A percentile compares a stretch with the other conserved stretches of the same genome.
These are phyloP conservation scores for Xylaria castorea DNA, from an alignment of 495 filamentous ascomycete genomes.

Conservation along the genomic window DNA sequence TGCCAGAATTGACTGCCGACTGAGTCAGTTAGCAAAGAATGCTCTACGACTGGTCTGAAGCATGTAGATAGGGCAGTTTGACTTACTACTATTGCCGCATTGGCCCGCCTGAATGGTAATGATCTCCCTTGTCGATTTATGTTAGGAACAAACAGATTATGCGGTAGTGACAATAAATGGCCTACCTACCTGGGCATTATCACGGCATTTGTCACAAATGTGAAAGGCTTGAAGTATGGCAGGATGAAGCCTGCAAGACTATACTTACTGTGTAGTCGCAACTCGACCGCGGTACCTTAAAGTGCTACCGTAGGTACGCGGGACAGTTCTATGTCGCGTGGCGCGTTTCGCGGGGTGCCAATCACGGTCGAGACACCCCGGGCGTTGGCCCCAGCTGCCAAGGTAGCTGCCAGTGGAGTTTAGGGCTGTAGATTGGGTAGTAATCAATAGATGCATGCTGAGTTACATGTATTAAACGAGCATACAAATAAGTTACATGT, in stretches of 20 bases:
- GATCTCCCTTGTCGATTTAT: slow-evolving; percentile 76
- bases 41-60: slow-evolving; percentile 23
- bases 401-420: neutral
- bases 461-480: no score
- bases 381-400: no score
- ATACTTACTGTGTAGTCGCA: neutral
- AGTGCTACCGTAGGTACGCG: neutral
- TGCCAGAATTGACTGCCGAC: slow-evolving; percentile 97
- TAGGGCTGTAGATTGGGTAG: no score
- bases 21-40: slow-evolving; percentile 45
- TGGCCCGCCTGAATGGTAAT: slow-evolving; percentile 99
- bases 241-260: neutral
- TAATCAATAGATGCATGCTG: no score
- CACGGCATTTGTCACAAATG: slow-evolving; percentile 39
- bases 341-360: slow-evolving; percentile 6
- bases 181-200: slow-evolving; percentile 58
- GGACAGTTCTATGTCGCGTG: neutral
- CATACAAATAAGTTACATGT: no score
- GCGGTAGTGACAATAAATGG: neutral
- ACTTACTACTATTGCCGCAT: slow-evolving; percentile 97
- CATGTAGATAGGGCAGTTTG: neutral
- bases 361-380: neutral
- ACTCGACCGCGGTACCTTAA: neutral
- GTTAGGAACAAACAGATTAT: slow-evolving; percentile 28
- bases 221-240: neutral